Conservation (phyloP, 202 grass and related monocot species). For the Cymbopogon flexuosus region DNA sequence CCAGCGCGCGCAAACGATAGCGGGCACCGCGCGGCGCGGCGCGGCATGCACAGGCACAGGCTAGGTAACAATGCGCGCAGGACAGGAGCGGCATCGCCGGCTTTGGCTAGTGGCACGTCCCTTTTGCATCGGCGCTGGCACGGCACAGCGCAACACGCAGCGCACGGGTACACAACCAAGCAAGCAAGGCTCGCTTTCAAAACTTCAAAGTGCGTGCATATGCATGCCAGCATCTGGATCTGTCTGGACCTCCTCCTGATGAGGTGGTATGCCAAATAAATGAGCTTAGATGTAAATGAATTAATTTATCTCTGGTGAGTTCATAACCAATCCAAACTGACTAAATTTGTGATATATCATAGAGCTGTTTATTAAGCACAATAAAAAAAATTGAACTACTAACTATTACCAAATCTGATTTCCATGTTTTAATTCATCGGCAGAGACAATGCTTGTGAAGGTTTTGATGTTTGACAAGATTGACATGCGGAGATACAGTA, state of each 20-base stretch:
- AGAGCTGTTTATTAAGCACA: no score
- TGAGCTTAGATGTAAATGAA: neutral
- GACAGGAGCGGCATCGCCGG: constrained; percentile 19
- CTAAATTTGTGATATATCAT: no score
- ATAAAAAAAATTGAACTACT: no score
- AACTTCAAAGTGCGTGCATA: neutral
- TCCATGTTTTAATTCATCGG: no score
- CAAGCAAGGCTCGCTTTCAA: neutral
- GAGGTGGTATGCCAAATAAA: neutral
- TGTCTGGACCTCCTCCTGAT: neutral
- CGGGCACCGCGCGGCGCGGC: neutral
- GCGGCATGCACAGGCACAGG: neutral
- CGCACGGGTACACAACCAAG: neutral
- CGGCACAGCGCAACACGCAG: neutral
- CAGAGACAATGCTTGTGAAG: no score
- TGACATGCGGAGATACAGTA: no score
- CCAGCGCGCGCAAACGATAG: neutral
- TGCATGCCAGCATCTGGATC: neutral
- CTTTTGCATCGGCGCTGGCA: constrained; percentile 10
- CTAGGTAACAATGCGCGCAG: neutral
- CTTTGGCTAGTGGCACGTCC: constrained; percentile 10
- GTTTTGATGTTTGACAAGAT: no score
- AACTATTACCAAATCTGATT: no score
- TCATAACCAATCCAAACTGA: no score
- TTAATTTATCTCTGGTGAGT: no score